Evolutionary conservation across 179 eudicot species (phyloP), one percentile per base, ranked within the genome.

Genomic region (Beta corolliflora): DNA sequence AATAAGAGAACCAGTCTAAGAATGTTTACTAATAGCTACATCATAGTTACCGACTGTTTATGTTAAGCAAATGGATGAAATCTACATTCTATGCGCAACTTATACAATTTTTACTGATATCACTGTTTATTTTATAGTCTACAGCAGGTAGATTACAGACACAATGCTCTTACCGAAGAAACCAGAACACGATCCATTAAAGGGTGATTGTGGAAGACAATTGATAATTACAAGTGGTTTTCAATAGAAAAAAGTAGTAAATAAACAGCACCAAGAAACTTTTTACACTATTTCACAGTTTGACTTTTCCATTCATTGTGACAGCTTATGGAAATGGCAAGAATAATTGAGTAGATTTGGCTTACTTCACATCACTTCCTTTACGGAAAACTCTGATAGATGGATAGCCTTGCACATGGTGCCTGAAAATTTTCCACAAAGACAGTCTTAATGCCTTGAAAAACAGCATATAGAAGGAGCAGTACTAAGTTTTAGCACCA

Each of bases 341-440:
- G 46, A 65, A 44, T 44, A 83, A 64, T 61, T 29, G 4, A 70
- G 31, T 18, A 83, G 29, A 77, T 66, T 71, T 73, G 73, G 58
- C 77, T 83, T 91, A 91, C 97, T 88, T 96, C 80, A 91, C 73
- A 86, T 94, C 97, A 46, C 86, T 91, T 85, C 98, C 99, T 89
- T 91, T 94, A 41, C 99, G 94, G 73, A 94, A 94, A 77, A 95
- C 93, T 85, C 99, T 92, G 73, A 96, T 91, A 65, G 99, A 94
- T 66, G 99, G 99, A 88, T 94, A 96, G 13, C 94, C 99, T 82
- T 96, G 99, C 75, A 95, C 87, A 88, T 96, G 98, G 87, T 96
- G 84, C 94, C 99, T 96, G 91, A 81, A 80, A 86, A 63, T 44
- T 53, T 60, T 31, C 61, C 81, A 69, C 1, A 69, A 75, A 46